Base-by-base conservation (phyloP, 2,329 filamentous ascomycete genomes). In the Pyrenophora tritici-repentis region DNA sequence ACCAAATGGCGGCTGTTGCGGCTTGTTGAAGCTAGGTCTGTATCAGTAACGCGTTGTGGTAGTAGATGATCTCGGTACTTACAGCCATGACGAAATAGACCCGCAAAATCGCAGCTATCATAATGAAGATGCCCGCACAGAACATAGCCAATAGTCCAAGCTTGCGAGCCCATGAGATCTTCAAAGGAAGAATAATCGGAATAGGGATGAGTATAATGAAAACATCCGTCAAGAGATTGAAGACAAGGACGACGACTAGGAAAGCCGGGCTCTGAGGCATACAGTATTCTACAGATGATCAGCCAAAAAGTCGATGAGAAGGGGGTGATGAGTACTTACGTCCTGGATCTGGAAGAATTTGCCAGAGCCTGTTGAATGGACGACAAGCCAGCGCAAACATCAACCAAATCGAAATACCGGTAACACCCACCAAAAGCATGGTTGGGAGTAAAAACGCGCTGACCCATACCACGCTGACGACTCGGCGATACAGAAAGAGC, bases 401-500 rank as follows among this genome's bases (percentile, higher is more conserved):
- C 14, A 60, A 43, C 42, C 53, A 55, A 36, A 74, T 70, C 0
- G 61, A 51, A 1, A 69, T 24, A 1, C 54, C 62, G 0, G 70
- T 73, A 2, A 47, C 22, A 0, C 51, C 38, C 1, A 75, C 67
- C 2, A 74, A 46, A 0, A 46, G 54, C 63, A 76, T 73, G 8
- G 68, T 50, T 0, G 74, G 74, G 13, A 62, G 56, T n/a, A 77
- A 66, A 20, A 74, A 68, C 14, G 63, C 72, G 43, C 75, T 64
- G 0, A 72, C 68, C 66, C 69, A 73, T 0, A 76, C 47, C 0
- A 70, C 68, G 3, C 59, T 63, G 4, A 76, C 70, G 5, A 77
- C 59, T 1, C 74, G 72, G 12, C 62, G 59, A 46, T 75, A 77
- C 13, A 77, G 70, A 50, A 72, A 76, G 14, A 76, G 44, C 73